Evolutionary conservation across 495 filamentous ascomycete genomes (phyloP).

Genomic region (Oidiodendron maius): DNA sequence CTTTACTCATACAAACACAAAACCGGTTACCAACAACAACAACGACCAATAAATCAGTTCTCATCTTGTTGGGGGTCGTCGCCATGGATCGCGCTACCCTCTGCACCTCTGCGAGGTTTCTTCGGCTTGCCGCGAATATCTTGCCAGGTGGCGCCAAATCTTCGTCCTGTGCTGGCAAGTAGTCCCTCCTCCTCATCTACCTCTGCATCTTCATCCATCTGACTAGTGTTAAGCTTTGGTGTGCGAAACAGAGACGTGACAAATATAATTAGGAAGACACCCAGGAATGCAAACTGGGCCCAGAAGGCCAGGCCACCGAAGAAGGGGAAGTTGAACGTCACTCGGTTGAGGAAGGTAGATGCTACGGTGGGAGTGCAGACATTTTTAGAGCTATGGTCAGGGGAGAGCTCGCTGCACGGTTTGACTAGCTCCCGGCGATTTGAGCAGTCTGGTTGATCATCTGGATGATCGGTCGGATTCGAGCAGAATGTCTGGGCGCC

Average conservation of each 20-base stretch:
- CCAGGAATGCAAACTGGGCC: slow-evolving; percentile 89
- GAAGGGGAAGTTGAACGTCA: slow-evolving; percentile 93
- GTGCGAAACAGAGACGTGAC: slow-evolving; percentile 71
- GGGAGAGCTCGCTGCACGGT: slow-evolving; percentile 72
- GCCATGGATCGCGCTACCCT: slow-evolving; percentile 9
- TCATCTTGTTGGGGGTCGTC: slow-evolving; percentile 12
- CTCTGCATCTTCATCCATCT: slow-evolving; percentile 83
- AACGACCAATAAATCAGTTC: neutral
- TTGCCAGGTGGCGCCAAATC: slow-evolving; percentile 81
- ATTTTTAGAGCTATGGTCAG: slow-evolving; percentile 51
- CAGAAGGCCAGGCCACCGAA: slow-evolving; percentile 93
- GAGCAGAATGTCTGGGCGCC: slow-evolving; percentile 93
- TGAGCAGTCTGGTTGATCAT: slow-evolving; percentile 71
- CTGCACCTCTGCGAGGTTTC: slow-evolving; percentile 15
- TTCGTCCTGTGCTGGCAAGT: slow-evolving; percentile 70
- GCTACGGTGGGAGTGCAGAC: slow-evolving; percentile 88
- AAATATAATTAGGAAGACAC: slow-evolving; percentile 73
- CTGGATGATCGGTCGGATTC: slow-evolving; percentile 45
- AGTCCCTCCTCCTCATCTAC: slow-evolving; percentile 94
- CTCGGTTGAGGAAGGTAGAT: slow-evolving; percentile 86
- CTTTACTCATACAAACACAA: neutral
- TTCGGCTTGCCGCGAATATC: slow-evolving; percentile 60
- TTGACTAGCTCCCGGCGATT: slow-evolving; percentile 64
- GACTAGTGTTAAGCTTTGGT: slow-evolving; percentile 64
- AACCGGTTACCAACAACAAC: neutral